phyloP scores from a whole-genome alignment of 2,329 filamentous ascomycete genomes.

The Ophiostoma perfectum region DNA sequence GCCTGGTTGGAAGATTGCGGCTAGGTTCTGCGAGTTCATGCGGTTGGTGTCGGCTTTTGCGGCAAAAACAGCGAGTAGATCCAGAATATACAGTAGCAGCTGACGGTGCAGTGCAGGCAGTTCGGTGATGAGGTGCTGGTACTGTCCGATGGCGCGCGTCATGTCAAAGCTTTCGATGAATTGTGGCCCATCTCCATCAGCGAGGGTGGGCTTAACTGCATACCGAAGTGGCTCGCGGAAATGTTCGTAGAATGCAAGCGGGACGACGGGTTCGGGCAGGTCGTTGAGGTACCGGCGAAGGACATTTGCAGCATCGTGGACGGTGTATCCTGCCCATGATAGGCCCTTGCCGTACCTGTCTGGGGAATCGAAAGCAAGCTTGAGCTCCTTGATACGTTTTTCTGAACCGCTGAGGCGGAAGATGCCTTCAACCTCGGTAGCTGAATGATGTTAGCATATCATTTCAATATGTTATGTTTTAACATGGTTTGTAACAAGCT shows the following conservation, averaged over 20 bases:
- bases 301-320: slow-evolving; percentile 97
- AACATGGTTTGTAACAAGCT: slow-evolving; percentile 27
- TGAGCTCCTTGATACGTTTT: slow-evolving; percentile 96
- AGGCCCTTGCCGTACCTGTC: slow-evolving; percentile 94
- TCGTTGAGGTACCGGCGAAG: slow-evolving; percentile 93
- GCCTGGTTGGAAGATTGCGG: slow-evolving; percentile 95
- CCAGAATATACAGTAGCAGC: slow-evolving; percentile 88
- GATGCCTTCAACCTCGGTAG: slow-evolving; percentile 91
- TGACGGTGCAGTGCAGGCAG: slow-evolving; percentile 90
- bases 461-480: neutral
- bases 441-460: slow-evolving; percentile 43
- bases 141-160: slow-evolving; percentile 68
- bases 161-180: slow-evolving; percentile 70
- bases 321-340: slow-evolving; percentile 95
- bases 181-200: slow-evolving; percentile 62
- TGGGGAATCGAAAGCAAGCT: slow-evolving; percentile 85
- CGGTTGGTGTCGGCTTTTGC: slow-evolving; percentile 95
- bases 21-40: slow-evolving; percentile 90
- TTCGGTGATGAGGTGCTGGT: slow-evolving; percentile 87
- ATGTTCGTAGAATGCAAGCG: slow-evolving; percentile 82
- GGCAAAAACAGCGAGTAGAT: slow-evolving; percentile 91
- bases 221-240: slow-evolving; percentile 78
- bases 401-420: slow-evolving; percentile 94
- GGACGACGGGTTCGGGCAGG: slow-evolving; percentile 92
- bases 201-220: slow-evolving; percentile 66